phyloP scores from a whole-genome alignment of 345 rosid genomes.

The Iberis pinnata region DNA sequence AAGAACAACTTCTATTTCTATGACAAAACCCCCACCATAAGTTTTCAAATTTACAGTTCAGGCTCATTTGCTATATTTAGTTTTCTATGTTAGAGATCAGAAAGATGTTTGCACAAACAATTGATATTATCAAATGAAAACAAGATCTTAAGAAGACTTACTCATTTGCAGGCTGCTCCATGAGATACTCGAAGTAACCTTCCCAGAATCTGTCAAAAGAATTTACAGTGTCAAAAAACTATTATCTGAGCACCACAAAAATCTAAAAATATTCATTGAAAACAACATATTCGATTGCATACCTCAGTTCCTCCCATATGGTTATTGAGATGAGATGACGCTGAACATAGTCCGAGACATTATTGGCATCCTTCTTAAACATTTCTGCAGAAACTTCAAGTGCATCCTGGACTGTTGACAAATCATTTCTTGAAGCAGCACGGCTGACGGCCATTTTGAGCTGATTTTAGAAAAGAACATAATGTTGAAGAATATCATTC shows the following conservation, averaged over 20 bases:
- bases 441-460: constrained; percentile 91
- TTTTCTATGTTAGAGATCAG: neutral
- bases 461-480: constrained; percentile 37
- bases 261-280: neutral
- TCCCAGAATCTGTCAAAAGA: constrained; percentile 83
- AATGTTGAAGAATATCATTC: constrained; percentile 5
- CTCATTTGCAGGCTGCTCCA: constrained; percentile 83
- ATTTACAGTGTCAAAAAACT: constrained; percentile 12
- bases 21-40: neutral
- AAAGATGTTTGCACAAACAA: constrained; percentile 2
- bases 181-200: constrained; percentile 85
- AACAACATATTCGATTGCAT: constrained; percentile 14
- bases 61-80: neutral
- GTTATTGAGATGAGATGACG: constrained; percentile 89
- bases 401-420: constrained; percentile 82
- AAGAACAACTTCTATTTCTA: constrained; percentile 4
- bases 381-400: constrained; percentile 98
- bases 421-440: constrained; percentile 87
- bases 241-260: constrained; percentile 1
- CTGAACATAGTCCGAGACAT: constrained; percentile 82
- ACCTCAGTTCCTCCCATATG: constrained; percentile 96
- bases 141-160: constrained; percentile 34
- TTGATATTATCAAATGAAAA: constrained; percentile 20
- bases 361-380: constrained; percentile 86
- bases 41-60: neutral